phyloP scores from a whole-genome alignment of 352 stramenopile genomes.

The Globisporangium alternatum region DNA sequence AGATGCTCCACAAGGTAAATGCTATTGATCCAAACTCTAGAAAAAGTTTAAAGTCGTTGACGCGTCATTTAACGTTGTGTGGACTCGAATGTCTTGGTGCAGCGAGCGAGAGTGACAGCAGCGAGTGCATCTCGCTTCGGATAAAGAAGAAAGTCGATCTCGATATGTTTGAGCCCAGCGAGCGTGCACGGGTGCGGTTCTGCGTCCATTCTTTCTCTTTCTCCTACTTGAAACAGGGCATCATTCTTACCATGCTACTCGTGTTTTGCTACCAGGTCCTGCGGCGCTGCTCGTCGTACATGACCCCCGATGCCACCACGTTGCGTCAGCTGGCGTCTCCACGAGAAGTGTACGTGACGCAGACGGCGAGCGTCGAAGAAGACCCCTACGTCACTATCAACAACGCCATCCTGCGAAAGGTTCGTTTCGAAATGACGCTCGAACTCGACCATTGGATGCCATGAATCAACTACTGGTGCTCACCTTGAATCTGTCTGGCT shows the following conservation, averaged over 20 bases:
- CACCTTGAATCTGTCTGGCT: neutral
- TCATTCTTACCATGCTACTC: neutral
- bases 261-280: constrained; percentile 33
- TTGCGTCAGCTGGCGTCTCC: constrained; percentile 66
- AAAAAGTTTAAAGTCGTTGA: no score
- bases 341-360: constrained; percentile 39
- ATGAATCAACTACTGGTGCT: neutral
- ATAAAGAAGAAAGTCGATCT: constrained; percentile 59
- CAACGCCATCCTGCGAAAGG: constrained; percentile 78
- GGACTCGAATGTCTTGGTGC: neutral
- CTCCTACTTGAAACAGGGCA: neutral
- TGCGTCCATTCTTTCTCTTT: neutral
- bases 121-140: constrained; percentile 38
- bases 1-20: constrained; percentile 18
- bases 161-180: constrained; percentile 33
- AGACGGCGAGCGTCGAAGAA: constrained; percentile 54
- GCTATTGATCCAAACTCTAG: neutral
- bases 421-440: constrained; percentile 14
- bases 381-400: constrained; percentile 77
- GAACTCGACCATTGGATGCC: neutral
- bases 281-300: constrained; percentile 51
- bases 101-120: constrained; percentile 23
- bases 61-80: neutral
- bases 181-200: constrained; percentile 13
- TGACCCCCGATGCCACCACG: constrained; percentile 53